Percentiles rank a stretch among this genome's conserved stretches.
These are phyloP conservation scores for Galeopsis tetrahit DNA, from an alignment of 257 asterid genomes.

Conservation along the genomic window DNA sequence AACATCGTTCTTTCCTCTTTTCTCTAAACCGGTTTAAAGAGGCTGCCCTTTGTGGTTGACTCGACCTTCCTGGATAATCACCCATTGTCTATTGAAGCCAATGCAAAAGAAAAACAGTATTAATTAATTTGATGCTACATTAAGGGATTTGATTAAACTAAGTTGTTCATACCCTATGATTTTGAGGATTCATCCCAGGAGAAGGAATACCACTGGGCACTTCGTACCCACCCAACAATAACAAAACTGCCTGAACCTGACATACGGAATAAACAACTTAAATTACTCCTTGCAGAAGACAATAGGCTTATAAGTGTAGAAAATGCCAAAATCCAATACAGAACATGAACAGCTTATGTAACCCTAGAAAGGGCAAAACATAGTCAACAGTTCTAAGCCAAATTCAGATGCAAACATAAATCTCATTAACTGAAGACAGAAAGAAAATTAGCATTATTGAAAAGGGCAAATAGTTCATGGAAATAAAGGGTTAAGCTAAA, in stretches of 20 bases:
- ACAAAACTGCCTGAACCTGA: conserved; percentile 91
- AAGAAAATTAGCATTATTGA: background rate
- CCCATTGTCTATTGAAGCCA: conserved; percentile 54
- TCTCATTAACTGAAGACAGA: background rate
- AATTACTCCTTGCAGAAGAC: conserved; percentile 22
- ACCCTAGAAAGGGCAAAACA: background rate
- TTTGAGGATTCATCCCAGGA: conserved; percentile 69
- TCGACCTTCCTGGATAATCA: conserved; percentile 76
- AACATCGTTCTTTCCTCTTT: conserved; percentile 93
- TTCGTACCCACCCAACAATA: conserved; percentile 90
- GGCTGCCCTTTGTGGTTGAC: conserved; percentile 90
- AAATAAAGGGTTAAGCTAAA: conserved; percentile 10
- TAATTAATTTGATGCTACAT: conserved; percentile 2
- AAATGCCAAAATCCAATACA: too few relatives aligned
- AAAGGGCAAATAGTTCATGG: conserved; percentile 12
- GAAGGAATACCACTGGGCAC: conserved; percentile 76
- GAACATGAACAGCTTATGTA: too few relatives aligned
- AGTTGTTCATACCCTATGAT: conserved; percentile 61
- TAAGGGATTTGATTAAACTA: conserved; percentile 14
- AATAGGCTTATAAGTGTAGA: background rate
- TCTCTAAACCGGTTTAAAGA: conserved; percentile 92
- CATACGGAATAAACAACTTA: conserved; percentile 1
- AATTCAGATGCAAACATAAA: background rate
- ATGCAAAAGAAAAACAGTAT: conserved; percentile 26
- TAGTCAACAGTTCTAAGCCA: background rate